Conservation (phyloP, 768 basidiomycete species). For the Hysterangium stoloniferum region DNA sequence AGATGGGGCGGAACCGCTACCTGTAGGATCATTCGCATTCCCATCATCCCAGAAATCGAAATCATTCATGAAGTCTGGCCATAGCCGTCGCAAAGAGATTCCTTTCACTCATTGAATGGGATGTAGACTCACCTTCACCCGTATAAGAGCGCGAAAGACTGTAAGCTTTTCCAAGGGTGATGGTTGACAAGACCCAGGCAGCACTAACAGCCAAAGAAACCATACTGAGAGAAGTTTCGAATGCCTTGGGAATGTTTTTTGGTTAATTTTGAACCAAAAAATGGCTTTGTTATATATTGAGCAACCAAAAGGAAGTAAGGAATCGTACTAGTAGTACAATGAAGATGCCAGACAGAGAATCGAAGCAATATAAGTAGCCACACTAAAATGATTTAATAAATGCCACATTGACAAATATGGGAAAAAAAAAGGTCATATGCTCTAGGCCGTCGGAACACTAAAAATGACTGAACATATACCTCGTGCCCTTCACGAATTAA, state of each 20-base stretch:
- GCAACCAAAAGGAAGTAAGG: background rate
- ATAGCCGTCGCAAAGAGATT: background rate
- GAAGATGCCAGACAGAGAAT: too few relatives aligned
- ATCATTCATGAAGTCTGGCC: constrained; percentile 7
- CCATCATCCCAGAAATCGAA: constrained; percentile 10
- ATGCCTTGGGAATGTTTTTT: too few relatives aligned
- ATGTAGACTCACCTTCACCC: background rate
- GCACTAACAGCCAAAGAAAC: background rate
- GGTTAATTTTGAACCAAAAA: background rate
- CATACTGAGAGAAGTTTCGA: background rate
- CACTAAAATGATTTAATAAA: too few relatives aligned
- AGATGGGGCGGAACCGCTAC: background rate
- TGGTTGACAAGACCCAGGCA: background rate
- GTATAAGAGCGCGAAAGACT: background rate
- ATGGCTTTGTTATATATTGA: background rate
- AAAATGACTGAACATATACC: too few relatives aligned
- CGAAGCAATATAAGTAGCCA: too few relatives aligned
- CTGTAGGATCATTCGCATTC: background rate
- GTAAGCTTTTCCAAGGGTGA: background rate
- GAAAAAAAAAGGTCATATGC: too few relatives aligned
- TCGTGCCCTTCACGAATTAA: too few relatives aligned
- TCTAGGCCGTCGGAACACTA: too few relatives aligned
- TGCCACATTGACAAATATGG: too few relatives aligned
- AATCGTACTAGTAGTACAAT: too few relatives aligned
- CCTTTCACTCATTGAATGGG: background rate